phyloP scores from a whole-genome alignment of 2,329 filamentous ascomycete genomes.

The Aaosphaeria pasadenensis region DNA sequence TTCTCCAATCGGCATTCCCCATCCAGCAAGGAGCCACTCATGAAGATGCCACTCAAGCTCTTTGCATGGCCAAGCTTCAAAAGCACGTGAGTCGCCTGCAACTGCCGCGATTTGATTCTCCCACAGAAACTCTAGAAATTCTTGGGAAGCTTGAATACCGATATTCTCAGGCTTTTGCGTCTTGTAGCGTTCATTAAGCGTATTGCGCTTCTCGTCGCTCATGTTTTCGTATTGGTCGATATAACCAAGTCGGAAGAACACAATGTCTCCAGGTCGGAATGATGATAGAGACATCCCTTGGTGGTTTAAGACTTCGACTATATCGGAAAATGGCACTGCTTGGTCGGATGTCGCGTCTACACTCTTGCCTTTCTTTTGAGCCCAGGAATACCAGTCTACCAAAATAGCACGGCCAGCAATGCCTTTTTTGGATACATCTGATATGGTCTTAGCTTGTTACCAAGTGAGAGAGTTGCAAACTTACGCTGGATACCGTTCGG shows the following conservation, averaged over 20 bases:
- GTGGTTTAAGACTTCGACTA: constrained; percentile 13
- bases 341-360: not conserved
- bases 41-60: constrained; percentile 1
- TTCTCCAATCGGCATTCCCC: constrained; percentile 11
- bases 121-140: constrained; percentile 46
- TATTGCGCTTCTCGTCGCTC: constrained; percentile 16
- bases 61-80: constrained; percentile 30
- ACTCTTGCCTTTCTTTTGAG: not conserved
- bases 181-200: constrained; percentile 15
- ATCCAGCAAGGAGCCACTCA: constrained; percentile 6
- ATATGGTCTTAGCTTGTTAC: constrained; percentile 5
- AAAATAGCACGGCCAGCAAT: constrained; percentile 4
- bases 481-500: constrained; percentile 3
- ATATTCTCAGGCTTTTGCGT: constrained; percentile 25
- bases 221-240: constrained; percentile 36
- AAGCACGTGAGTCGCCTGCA: constrained; percentile 42
- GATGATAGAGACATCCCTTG: constrained; percentile 32
- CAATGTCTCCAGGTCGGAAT: constrained; percentile 30
- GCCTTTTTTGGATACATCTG: constrained; percentile 6
- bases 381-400: constrained; percentile 17
- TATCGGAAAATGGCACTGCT: not conserved
- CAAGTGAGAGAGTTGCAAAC: not conserved
- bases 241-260: constrained; percentile 30
- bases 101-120: constrained; percentile 45
- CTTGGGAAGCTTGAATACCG: constrained; percentile 39